These are phyloP conservation scores for Chlamydomonas reinhardtii DNA, from an alignment of 163 green algal genomes.

Conservation along the genomic window DNA sequence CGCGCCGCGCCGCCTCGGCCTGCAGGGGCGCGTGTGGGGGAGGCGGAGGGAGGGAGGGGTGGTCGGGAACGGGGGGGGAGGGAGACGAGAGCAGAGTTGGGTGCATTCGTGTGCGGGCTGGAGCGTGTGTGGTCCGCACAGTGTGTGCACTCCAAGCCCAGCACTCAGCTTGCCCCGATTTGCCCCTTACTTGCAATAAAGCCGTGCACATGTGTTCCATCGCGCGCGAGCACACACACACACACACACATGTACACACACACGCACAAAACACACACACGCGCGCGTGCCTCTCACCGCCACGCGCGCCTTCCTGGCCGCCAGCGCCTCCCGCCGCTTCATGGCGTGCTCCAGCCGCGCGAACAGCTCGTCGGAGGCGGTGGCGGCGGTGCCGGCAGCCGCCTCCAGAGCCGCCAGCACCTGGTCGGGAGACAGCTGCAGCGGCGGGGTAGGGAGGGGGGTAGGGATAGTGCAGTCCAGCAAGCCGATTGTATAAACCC, in stretches of 20 bases:
- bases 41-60: neutral
- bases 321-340: constrained; percentile 23
- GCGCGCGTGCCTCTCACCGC: neutral
- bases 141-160: neutral
- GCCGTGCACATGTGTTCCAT: no score
- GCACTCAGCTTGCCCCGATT: no score
- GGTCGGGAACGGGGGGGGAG: neutral
- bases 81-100: no score
- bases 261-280: neutral
- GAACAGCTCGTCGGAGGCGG: constrained; percentile 16
- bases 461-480: neutral
- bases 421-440: constrained; percentile 2
- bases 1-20: no score
- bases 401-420: neutral
- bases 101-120: no score
- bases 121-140: no score
- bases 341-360: constrained; percentile 23
- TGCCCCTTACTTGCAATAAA: no score
- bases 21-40: neutral
- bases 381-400: neutral
- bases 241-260: no score
- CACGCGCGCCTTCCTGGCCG: neutral
- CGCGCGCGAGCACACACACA: no score
- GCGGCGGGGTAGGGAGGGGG: no score
- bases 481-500: no score